Percentiles rank a stretch among this genome's conserved stretches.
Evolutionary conservation across 176 grass and related monocot species (phyloP).

Genomic region (Phoenix roebelenii): DNA sequence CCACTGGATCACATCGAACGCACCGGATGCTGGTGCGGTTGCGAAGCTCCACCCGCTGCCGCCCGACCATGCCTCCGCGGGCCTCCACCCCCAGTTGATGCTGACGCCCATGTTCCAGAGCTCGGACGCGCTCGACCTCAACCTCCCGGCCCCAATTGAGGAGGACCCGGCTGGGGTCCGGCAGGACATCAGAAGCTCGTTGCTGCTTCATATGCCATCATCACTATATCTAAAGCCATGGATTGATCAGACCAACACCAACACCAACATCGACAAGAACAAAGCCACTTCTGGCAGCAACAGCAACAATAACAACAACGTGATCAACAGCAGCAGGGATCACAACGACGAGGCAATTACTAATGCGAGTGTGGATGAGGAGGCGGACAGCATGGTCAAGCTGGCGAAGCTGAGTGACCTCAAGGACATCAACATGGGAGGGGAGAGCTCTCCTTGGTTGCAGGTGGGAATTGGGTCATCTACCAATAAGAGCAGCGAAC

Average conservation of each 20-base stretch:
- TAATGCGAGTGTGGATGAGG: constrained; percentile 28
- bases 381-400: constrained; percentile 53
- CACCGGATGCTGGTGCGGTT: constrained; percentile 13
- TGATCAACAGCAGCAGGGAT: neutral
- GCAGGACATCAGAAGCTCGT: constrained; percentile 21
- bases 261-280: constrained; percentile 15
- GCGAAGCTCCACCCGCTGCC: constrained; percentile 21
- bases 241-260: constrained; percentile 4
- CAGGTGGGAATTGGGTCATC: constrained; percentile 66
- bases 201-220: constrained; percentile 18
- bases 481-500: constrained; percentile 20
- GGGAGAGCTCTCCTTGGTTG: constrained; percentile 52
- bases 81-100: constrained; percentile 15
- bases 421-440: constrained; percentile 49
- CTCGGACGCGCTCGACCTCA: constrained; percentile 39
- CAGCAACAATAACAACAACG: neutral
- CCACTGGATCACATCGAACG: constrained; percentile 39
- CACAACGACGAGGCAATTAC: neutral
- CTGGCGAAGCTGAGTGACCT: constrained; percentile 48
- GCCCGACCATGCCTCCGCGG: constrained; percentile 17
- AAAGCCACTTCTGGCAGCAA: neutral
- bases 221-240: constrained; percentile 19
- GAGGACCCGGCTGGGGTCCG: constrained; percentile 23
- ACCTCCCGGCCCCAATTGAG: constrained; percentile 6
- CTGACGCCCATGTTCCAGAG: constrained; percentile 35